Evolutionary conservation across 257 asterid genomes (phyloP).

Genomic region (Pogostemon cablin): DNA sequence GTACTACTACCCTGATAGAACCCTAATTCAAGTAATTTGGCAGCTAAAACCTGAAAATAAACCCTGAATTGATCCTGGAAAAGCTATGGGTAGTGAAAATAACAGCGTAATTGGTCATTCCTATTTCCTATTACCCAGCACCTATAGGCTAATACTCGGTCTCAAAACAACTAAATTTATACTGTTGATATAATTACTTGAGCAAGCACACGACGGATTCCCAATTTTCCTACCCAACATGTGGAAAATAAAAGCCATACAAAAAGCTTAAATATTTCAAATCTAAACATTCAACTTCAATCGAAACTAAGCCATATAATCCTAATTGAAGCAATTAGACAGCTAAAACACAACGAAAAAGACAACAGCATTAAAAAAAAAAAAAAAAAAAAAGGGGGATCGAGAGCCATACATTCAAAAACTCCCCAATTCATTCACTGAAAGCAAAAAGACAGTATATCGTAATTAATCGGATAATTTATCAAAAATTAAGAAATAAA

Average conservation of each 20-base stretch:
- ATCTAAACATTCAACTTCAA: background rate
- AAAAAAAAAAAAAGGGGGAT: too few species aligned
- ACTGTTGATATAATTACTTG: background rate
- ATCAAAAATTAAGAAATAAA: constrained; percentile 1
- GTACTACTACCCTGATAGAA: background rate
- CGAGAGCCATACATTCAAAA: background rate
- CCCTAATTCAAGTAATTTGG: constrained; percentile 23
- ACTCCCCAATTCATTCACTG: background rate
- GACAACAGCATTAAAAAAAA: background rate
- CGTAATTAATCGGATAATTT: background rate
- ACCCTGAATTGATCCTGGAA: background rate
- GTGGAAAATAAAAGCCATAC: background rate
- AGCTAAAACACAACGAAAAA: background rate
- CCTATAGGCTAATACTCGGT: background rate
- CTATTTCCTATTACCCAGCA: background rate
- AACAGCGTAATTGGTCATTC: background rate
- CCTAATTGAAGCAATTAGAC: constrained; percentile 24
- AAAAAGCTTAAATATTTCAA: background rate
- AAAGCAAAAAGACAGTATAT: background rate
- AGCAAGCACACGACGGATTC: background rate
- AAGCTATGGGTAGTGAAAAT: background rate
- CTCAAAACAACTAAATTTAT: background rate
- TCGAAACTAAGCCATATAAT: background rate
- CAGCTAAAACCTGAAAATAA: background rate
- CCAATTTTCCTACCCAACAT: background rate